Evolutionary conservation across 352 stramenopile genomes (phyloP), one percentile per base, ranked within the genome.

Genomic region (Globisporangium splendens): DNA sequence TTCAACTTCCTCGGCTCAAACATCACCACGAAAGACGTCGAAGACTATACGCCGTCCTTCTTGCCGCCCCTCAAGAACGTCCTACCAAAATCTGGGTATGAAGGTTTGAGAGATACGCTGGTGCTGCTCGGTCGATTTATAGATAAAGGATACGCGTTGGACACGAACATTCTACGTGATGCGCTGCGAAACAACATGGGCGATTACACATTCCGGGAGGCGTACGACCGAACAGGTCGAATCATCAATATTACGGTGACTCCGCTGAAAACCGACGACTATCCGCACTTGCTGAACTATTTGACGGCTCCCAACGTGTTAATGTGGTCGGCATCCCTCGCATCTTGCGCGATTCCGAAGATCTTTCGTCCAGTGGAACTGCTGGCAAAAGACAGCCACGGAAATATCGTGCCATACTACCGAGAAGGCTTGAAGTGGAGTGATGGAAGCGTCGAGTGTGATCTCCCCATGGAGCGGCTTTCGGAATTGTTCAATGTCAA

Each of bases 181-280:
- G 81, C 75, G 8, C 72, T 98, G 22, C 73, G 91, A 46, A 78
- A 74, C 47, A 93, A 96, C 73, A 95, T 99, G 64, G 97, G 97
- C n/a, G 88, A 98, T 68, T 98, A 98, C 68, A 99, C 97, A 3
- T 99, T 99, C 69, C 92, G 97, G 64, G 96, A 98, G 61, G 97
- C 97, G 0, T 99, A 99, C 69, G 96, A 99, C 73, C 80, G 96
- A 42, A 99, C 97, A 12, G 97, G 97, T 31, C 82, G 96, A 20
- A 99, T 99, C 73, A 91, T 99, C 51, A 99, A 99, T 77, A 98
- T 99, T 61, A 98, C 95, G 8, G 97, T 99, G 12, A 98, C 94
- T 7, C 95, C 96, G 21, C 73, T 88, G 50, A 89, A 82, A 62
- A 72, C 81, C 11, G 82, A 89, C 60, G 96, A 99, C 68, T 97